Conservation (phyloP, 352 stramenopile species). For the Blastocystis sp. region DNA sequence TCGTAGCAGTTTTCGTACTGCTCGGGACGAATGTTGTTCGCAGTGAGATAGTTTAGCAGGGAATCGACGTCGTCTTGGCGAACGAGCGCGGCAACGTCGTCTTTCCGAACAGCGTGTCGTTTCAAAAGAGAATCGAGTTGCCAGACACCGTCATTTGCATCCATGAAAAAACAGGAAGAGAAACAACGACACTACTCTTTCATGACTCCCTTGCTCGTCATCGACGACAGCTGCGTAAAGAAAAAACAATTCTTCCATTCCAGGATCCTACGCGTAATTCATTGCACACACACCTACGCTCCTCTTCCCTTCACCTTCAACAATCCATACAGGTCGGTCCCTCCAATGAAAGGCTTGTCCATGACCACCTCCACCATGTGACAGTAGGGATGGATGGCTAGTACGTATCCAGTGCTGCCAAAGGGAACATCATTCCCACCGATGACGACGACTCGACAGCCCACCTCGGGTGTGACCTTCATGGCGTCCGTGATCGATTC, state of each 20-base stretch:
- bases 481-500: slow-evolving; percentile 8
- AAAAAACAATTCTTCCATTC: slow-evolving; percentile 61
- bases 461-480: slow-evolving; percentile 82
- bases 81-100: slow-evolving; percentile 15
- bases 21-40: background rate
- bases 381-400: slow-evolving; percentile 92
- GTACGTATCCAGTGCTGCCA: slow-evolving; percentile 92
- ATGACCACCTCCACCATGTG: slow-evolving; percentile 97
- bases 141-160: background rate
- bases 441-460: slow-evolving; percentile 96
- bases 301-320: slow-evolving; percentile 36
- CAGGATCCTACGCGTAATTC: slow-evolving; percentile 9
- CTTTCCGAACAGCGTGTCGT: background rate
- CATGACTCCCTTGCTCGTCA: background rate
- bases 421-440: slow-evolving; percentile 92
- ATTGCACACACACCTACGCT: slow-evolving; percentile 28
- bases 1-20: slow-evolving; percentile 15
- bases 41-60: slow-evolving; percentile 1
- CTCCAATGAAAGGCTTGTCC: slow-evolving; percentile 91
- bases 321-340: slow-evolving; percentile 90
- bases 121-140: background rate
- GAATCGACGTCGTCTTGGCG: slow-evolving; percentile 52
- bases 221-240: background rate
- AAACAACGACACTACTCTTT: background rate
- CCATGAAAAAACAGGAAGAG: background rate